Evolutionary conservation across 192 early-diverging fungal species (phyloP).

Genomic region (Coemansia sp.): DNA sequence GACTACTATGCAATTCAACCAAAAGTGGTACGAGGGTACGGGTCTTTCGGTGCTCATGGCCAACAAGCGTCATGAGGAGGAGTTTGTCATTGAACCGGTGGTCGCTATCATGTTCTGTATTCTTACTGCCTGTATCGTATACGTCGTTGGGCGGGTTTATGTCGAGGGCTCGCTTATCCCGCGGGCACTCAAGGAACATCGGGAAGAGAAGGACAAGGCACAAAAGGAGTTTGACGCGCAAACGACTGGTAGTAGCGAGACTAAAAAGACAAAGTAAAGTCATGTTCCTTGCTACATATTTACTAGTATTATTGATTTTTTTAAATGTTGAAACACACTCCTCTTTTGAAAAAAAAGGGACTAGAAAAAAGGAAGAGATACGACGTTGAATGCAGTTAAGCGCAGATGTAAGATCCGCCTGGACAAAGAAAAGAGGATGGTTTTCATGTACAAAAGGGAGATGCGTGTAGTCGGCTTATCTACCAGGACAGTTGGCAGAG

Average conservation of each 20-base stretch:
- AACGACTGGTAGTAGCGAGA: neutral
- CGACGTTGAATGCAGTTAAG: neutral
- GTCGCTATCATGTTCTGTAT: constrained; percentile 51
- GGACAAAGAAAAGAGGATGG: neutral
- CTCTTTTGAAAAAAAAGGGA: neutral
- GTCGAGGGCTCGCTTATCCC: constrained; percentile 50
- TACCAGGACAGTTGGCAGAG: constrained; percentile 27
- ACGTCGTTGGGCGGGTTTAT: constrained; percentile 52
- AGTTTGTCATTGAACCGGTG: constrained; percentile 48
- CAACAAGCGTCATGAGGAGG: constrained; percentile 40
- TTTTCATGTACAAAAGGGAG: neutral
- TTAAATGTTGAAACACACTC: neutral
- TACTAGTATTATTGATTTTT: constrained; percentile 6
- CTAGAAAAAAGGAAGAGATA: neutral
- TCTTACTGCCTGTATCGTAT: constrained; percentile 45
- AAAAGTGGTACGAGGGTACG: constrained; percentile 44
- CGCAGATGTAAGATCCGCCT: neutral
- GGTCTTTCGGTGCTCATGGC: constrained; percentile 41
- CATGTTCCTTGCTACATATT: neutral
- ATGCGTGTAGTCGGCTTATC: neutral
- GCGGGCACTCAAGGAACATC: constrained; percentile 9
- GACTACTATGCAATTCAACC: constrained; percentile 43
- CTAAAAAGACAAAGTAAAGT: constrained; percentile 28
- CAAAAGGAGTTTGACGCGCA: constrained; percentile 2
- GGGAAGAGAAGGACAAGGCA: neutral